Conservation (phyloP, 257 asterid genomes). For the Primulina tabacum region DNA sequence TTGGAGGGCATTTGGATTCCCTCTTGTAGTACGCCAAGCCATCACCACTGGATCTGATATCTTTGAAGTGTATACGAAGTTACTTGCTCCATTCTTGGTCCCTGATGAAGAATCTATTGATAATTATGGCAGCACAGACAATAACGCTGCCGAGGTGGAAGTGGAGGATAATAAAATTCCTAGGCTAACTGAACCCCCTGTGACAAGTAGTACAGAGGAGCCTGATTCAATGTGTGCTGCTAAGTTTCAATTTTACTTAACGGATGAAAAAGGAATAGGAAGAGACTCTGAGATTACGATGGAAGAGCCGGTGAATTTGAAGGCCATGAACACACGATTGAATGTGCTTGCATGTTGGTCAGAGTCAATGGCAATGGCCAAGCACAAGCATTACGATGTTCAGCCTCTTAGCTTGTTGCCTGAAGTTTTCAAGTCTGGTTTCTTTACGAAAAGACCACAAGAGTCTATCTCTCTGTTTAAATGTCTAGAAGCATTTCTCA, state of each 20-base stretch:
- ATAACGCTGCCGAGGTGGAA: constrained; percentile 36
- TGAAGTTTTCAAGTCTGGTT: constrained; percentile 71
- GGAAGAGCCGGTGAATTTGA: constrained; percentile 51
- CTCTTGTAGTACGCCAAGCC: constrained; percentile 51
- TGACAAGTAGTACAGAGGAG: constrained; percentile 40
- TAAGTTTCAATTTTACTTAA: constrained; percentile 56
- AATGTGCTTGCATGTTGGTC: constrained; percentile 80
- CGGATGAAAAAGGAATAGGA: constrained; percentile 60
- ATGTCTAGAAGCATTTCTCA: constrained; percentile 91
- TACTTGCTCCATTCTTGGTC: constrained; percentile 57
- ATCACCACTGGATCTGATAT: constrained; percentile 61
- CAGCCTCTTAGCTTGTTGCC: constrained; percentile 60
- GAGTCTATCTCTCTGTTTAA: constrained; percentile 80
- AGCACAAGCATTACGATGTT: constrained; percentile 26
- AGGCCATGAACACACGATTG: constrained; percentile 39
- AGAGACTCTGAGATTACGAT: constrained; percentile 45
- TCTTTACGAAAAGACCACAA: constrained; percentile 60
- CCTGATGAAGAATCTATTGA: constrained; percentile 36
- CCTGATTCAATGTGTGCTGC: constrained; percentile 34
- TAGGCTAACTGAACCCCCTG: constrained; percentile 33
- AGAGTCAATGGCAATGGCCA: constrained; percentile 52
- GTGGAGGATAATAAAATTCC: constrained; percentile 33
- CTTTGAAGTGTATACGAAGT: constrained; percentile 44
- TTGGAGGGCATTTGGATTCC: constrained; percentile 77
- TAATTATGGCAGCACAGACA: constrained; percentile 30